A percentile compares a stretch with the other conserved stretches of the same genome.
Evolutionary conservation across 2,329 filamentous ascomycete species (phyloP).

Genomic region (Phialophora macrospora): DNA sequence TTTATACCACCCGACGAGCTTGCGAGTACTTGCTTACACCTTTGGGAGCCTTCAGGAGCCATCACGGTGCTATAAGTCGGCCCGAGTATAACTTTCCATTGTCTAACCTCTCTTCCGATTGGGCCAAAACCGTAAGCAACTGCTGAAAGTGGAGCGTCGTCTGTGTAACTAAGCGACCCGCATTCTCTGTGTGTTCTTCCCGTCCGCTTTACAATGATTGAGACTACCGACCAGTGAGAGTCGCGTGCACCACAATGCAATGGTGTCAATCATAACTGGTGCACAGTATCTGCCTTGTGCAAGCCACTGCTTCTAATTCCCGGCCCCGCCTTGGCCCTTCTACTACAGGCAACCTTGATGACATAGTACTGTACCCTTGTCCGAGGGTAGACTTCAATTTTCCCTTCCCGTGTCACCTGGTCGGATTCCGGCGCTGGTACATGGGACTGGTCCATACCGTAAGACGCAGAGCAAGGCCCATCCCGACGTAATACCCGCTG

Average conservation of each 20-base stretch:
- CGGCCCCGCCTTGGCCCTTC: not conserved
- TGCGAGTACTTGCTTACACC: not conserved
- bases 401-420: too few species aligned
- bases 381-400: too few species aligned
- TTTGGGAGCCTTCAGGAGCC: not conserved
- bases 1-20: too few species aligned
- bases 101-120: conserved; percentile 12
- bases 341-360: too few species aligned
- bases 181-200: too few species aligned
- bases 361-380: too few species aligned
- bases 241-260: too few species aligned
- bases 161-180: not conserved
- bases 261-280: too few species aligned
- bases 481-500: not conserved
- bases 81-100: conserved; percentile 6
- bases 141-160: not conserved
- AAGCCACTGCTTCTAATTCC: not conserved
- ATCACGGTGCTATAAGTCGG: not conserved
- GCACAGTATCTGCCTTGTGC: not conserved
- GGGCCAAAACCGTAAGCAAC: conserved; percentile 21
- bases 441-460: not conserved
- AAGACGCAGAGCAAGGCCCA: not conserved
- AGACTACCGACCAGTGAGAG: too few species aligned
- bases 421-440: too few species aligned
- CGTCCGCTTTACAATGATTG: too few species aligned